Conservation (phyloP, 164 flowering plant genomes). For the Vitis labrusca region DNA sequence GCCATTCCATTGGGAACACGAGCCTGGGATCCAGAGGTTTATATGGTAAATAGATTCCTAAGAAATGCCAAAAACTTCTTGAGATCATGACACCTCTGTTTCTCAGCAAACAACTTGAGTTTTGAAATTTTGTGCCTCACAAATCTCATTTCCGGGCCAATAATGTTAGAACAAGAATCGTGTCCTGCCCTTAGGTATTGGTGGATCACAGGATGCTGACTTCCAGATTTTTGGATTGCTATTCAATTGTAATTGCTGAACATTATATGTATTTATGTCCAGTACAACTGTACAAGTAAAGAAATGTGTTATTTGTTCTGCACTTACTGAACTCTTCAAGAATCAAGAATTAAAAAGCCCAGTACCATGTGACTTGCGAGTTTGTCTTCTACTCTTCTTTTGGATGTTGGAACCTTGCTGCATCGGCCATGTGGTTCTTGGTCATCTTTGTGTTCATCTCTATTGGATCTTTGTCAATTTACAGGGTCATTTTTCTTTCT, state of each 20-base stretch:
- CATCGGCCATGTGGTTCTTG: too few species aligned
- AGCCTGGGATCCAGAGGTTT: slow-evolving; percentile 79
- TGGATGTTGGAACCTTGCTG: too few species aligned
- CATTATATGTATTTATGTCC: neutral
- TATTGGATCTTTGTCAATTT: too few species aligned
- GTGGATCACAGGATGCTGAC: neutral
- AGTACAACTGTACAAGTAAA: neutral
- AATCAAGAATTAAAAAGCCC: too few species aligned
- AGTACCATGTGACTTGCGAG: too few species aligned
- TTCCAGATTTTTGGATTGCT: neutral
- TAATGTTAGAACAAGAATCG: neutral
- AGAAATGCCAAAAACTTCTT: neutral
- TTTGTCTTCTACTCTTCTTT: too few species aligned
- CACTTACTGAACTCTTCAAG: too few species aligned
- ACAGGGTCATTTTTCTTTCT: too few species aligned
- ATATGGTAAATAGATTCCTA: slow-evolving; percentile 61
- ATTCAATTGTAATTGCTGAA: neutral
- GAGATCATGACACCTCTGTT: neutral
- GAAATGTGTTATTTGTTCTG: neutral
- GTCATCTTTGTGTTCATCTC: too few species aligned
- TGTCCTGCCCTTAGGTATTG: too few species aligned
- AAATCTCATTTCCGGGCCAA: neutral
- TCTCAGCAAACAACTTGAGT: neutral
- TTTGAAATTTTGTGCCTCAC: neutral
- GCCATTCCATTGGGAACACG: slow-evolving; percentile 86